phyloP scores from a whole-genome alignment of 2,329 filamentous ascomycete species.

The Botrytis sinoallii region DNA sequence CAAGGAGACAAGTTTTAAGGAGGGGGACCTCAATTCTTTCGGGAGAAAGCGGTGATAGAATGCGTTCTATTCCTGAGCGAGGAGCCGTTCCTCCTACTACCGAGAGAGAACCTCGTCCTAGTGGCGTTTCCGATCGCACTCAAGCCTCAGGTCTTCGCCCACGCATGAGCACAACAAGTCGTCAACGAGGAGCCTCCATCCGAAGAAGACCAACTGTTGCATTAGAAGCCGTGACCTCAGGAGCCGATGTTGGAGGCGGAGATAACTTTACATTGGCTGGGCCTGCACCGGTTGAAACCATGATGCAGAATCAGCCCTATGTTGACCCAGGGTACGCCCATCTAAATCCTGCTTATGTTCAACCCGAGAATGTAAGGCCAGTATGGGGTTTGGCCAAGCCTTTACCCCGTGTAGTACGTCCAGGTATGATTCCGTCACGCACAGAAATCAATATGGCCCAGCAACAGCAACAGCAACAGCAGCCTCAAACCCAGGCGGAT shows the following conservation, averaged over 20 bases:
- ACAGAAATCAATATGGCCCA: conserved; percentile 40
- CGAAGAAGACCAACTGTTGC: conserved; percentile 18
- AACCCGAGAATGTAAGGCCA: conserved; percentile 47
- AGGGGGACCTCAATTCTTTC: conserved; percentile 10
- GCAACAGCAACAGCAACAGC: conserved; percentile 35
- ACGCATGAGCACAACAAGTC: conserved; percentile 6
- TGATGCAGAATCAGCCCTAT: conserved; percentile 42
- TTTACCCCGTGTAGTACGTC: conserved; percentile 50
- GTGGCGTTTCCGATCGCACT: not conserved
- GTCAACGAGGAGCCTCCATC: conserved; percentile 17
- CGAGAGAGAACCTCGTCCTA: conserved; percentile 3
- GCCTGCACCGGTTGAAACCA: conserved; percentile 27
- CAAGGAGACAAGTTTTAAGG: conserved; percentile 5
- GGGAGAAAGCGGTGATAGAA: not conserved
- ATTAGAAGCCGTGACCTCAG: conserved; percentile 3
- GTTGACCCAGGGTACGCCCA: conserved; percentile 53
- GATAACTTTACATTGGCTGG: conserved; percentile 36
- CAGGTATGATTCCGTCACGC: conserved; percentile 50
- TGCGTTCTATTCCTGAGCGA: conserved; percentile 14
- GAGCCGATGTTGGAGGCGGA: conserved; percentile 16
- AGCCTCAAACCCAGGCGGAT: conserved; percentile 39
- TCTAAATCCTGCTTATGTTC: conserved; percentile 53
- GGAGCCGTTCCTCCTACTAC: conserved; percentile 4
- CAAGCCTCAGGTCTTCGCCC: conserved; percentile 17
- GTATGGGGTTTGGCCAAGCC: conserved; percentile 54